Evolutionary conservation across 108 stramenopile genomes (phyloP), one percentile per base, ranked within the genome.

Genomic region (Nannochloropsis salina): DNA sequence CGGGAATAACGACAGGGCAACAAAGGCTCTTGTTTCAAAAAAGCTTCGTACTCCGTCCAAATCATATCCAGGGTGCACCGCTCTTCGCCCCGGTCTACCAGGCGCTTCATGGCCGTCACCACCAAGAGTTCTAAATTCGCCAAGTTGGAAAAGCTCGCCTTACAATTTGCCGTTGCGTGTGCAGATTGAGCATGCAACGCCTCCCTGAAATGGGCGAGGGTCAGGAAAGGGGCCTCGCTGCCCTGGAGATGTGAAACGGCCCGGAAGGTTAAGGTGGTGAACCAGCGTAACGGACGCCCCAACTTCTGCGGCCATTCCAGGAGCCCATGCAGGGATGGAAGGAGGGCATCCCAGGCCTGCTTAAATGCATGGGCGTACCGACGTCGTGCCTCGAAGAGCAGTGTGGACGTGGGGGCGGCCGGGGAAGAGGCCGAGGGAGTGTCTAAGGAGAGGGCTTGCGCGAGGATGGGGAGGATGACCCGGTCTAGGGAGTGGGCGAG

Each of bases 401-500:
- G 20, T 1, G 61, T 2, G 61, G 61, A 74, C 20, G 61, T n/a
- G 61, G 4, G 61, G 8, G 4, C 6, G 61, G n/a, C 15, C 20
- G 61, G n/a, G 61, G 61, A n/a, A 74, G 61, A 6, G 61, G n/a
- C 20, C 0, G 61, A 3, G 61, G 61, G 61, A n/a, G 15, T 0
- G 61, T 15, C 15, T n/a, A n/a, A 74, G 61, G 61, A n/a, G 61
- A n/a, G 61, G 61, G 15, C 61, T 4, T 74, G 61, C 20, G 15
- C 61, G n/a, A 74, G n/a, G 61, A 74, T 74, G 61, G 61, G 61
- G 61, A 74, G 61, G 61, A 74, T 74, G 61, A 74, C 61, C 20
- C 20, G n/a, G 61, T 15, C 61, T 15, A 74, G 61, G 15, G 61
- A n/a, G 20, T 74, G 61, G 61, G 61, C 61, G 61, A n/a, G 61